Evolutionary conservation across 1,284 basidiomycete species (phyloP).

Genomic region (Bjerkandera adusta): DNA sequence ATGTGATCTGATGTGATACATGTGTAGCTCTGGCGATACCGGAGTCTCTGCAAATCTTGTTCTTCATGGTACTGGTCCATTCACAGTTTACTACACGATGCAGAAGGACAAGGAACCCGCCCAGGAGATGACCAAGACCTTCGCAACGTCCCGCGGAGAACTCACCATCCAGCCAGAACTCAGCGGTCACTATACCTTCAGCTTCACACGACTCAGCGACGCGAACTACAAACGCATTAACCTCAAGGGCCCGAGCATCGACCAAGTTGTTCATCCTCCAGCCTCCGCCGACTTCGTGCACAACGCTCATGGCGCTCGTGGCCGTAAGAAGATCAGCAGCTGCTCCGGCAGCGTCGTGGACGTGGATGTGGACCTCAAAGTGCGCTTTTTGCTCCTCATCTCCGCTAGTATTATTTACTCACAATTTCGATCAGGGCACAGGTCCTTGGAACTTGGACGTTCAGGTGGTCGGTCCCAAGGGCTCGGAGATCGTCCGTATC

Average conservation of each 20-base stretch:
- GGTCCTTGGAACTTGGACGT: conserved; percentile 85
- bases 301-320: conserved; percentile 37
- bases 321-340: conserved; percentile 57
- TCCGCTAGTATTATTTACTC: too few relatives aligned
- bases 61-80: conserved; percentile 88
- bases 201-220: conserved; percentile 81
- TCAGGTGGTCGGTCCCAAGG: conserved; percentile 69
- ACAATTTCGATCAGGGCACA: conserved; percentile 58
- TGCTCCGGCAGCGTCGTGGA: conserved; percentile 76
- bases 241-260: conserved; percentile 70
- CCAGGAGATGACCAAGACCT: conserved; percentile 57
- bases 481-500: conserved; percentile 58
- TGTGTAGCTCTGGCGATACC: conserved; percentile 83
- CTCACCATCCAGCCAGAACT: conserved; percentile 85
- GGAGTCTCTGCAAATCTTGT: conserved; percentile 88
- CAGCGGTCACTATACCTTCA: conserved; percentile 89
- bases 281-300: conserved; percentile 75
- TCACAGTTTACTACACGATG: conserved; percentile 77
- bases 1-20: conserved; percentile 7
- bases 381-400: conserved; percentile 37
- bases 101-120: conserved; percentile 68
- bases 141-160: conserved; percentile 77
- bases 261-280: conserved; percentile 86
- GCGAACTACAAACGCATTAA: conserved; percentile 78
- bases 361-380: conserved; percentile 76